Base-by-base conservation (phyloP, 805 yeast species). In the Kuraishia borneana region DNA sequence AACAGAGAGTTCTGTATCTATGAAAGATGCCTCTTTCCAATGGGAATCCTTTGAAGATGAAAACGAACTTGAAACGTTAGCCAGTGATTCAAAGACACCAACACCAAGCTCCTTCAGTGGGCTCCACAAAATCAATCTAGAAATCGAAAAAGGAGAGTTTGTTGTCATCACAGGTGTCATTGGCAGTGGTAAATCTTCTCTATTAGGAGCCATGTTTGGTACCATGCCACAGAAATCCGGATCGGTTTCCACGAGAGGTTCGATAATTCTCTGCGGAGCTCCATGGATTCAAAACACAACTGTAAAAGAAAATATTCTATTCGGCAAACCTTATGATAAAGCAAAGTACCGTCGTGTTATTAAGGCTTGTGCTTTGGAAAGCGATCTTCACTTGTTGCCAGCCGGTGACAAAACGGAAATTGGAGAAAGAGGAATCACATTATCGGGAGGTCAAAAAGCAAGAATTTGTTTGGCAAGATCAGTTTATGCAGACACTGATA, bases 281-380 rank as follows among this genome's bases (percentile, higher is more conserved):
- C 89, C 89, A n/a, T 84, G 95, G 95, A 73, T 83, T 31, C 89
- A 81, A 49, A 84, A 83, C 50, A 73, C 83, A 3, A 78, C 94
- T 0, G 78, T 84, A 17, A 68, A 70, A 45, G 83, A 80, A 14
- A 83, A 83, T 48, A 82, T 84, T 37, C 36, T 66, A 6, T 84
- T 83, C 54, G 94, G 94, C 2, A 41, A 54, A 18, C 64, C 63
- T n/a, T 69, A 52, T 36, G 70, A 76, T 37, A 57, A 62, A 33
- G 48, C 53, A 3, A 61, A 59, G 40, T 83, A 84, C 48, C 45
- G 61, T 7, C 50, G 54, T 5, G 72, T 83, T 3, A 53, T 84
- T 14, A 58, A 63, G 23, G 75, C 77, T 2, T 83, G 94, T 57
- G 74, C 87, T 0, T 57, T 83, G 36, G 63, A 65, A 30, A 72